Conservation (phyloP, 306 rosid genomes). For the Senna siamea region DNA sequence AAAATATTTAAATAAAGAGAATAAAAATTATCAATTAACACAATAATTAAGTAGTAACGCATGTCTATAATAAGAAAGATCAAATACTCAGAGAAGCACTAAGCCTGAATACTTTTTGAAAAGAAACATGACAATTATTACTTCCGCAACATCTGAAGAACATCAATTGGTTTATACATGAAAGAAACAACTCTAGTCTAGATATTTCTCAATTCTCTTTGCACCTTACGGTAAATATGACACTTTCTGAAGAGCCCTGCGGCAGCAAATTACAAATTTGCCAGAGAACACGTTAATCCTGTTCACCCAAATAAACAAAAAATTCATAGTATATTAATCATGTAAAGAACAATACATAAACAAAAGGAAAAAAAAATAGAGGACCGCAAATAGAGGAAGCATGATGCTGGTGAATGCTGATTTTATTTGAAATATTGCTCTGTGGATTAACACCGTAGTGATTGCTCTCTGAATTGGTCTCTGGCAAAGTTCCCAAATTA, state of each 20-base stretch:
- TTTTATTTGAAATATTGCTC: conserved; percentile 48
- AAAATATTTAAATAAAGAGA: no score
- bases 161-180: conserved; percentile 34
- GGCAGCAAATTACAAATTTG: neutral
- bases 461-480: conserved; percentile 54
- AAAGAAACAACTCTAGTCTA: conserved; percentile 30
- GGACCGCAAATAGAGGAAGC: conserved; percentile 32
- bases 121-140: conserved; percentile 20
- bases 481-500: conserved; percentile 73
- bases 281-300: conserved; percentile 18
- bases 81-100: conserved; percentile 17
- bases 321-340: conserved; percentile 32
- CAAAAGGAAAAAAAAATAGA: conserved; percentile 23
- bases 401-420: conserved; percentile 26
- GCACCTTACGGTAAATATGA: neutral
- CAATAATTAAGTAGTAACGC: neutral
- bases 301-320: neutral
- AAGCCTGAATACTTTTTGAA: conserved; percentile 13
- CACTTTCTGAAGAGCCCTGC: neutral
- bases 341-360: conserved; percentile 26
- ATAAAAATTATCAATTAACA: no score
- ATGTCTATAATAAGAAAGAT: conserved; percentile 3
- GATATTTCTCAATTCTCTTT: conserved; percentile 31
- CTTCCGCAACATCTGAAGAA: conserved; percentile 33
- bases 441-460: conserved; percentile 49